Conservation (phyloP, 116 monocot genomes). For the Papilionanthe hybrid region DNA sequence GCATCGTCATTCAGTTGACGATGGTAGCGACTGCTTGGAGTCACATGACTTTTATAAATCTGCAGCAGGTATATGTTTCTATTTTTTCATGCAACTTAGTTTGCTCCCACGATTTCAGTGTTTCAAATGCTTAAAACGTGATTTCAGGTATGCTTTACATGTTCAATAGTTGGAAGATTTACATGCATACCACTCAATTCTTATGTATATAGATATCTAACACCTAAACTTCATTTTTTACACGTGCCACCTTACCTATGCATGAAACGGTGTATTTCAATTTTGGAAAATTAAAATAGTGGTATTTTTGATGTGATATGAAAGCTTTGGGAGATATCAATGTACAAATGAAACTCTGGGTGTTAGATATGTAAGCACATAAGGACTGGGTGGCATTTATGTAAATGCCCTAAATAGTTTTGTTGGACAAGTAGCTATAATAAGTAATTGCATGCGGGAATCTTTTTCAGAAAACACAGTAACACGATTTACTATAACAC, state of each 20-base stretch:
- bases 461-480: not conserved
- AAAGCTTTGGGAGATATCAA: no score
- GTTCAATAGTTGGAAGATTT: not conserved
- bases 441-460: not conserved
- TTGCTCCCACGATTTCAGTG: not conserved
- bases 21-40: conserved; percentile 30
- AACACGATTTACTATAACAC: no score
- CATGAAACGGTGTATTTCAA: no score
- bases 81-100: not conserved
- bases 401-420: not conserved
- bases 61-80: conserved; percentile 48
- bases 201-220: no score
- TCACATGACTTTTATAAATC: conserved; percentile 46
- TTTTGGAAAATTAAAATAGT: no score
- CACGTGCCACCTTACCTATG: no score
- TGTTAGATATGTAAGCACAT: no score
- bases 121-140: not conserved
- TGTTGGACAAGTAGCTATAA: not conserved
- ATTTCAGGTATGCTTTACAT: not conserved
- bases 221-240: no score
- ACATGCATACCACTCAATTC: no score
- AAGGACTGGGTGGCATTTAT: no score
- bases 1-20: conserved; percentile 65
- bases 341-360: no score
- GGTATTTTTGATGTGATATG: no score